Evolutionary conservation across 305 asterid genomes (phyloP), one percentile per base, ranked within the genome.

Genomic region (Fraxinus velutina): DNA sequence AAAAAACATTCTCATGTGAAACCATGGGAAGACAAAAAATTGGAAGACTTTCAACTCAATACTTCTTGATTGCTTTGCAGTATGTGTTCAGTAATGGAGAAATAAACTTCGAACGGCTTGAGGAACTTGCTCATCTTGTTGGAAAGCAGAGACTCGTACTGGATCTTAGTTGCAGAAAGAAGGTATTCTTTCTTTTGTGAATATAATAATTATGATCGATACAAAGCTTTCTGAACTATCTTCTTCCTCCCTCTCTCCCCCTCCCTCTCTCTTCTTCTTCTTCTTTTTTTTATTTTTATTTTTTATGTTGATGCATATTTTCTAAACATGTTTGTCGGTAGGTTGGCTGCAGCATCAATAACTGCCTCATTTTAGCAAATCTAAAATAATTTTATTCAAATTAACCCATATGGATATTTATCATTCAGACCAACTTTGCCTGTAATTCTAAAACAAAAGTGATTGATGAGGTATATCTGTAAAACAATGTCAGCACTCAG

Each of bases 81-180:
- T 94, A 89, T 44, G 98, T 93, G 76, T 96, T 96, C 88, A 94
- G 79, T 80, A 87, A 91, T 86, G 99, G 99, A n/a, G 90, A 88
- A 82, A 95, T 96, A 89, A 93, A 94, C 87, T 90, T 88, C 47
- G 91, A 89, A 86, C 91, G 97, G 90, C 95, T 96, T 73, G 87
- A 92, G 86, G 94, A 87, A 82, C 98, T 96, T 79, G 88, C 93
- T 57, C 81, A 79, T 82, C 87, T 87, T 82, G 95, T 96, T 80
- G 98, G 97, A 33, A 96, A 88, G 80, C 85, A 87, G 79, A 92
- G 95, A 86, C 93, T 95, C 76, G 92, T 95, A 76, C 86, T 95
- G 92, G 98, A 95, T 84, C 98, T 96, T 83, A 94, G 98, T 87
- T 94, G 98, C 90, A 88, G 98, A 84, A 96, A 92, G 87, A 96